Base-by-base conservation (phyloP, 257 asterid species). In the Verbascum thapsus region DNA sequence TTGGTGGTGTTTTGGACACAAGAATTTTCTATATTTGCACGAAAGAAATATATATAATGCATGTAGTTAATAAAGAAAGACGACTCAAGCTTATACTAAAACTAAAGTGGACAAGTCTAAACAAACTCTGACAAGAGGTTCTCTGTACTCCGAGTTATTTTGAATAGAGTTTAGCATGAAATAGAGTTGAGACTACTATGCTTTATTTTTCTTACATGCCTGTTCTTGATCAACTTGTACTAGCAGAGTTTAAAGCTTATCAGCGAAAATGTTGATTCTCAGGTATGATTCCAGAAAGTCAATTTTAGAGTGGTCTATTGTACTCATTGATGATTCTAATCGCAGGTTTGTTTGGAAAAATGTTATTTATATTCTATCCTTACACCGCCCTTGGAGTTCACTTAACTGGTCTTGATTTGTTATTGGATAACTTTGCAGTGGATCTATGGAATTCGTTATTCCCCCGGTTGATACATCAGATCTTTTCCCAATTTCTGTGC, bases 221-320 rank as follows among this genome's bases (percentile, higher is more conserved):
- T 23, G 20, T 12, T 9, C 8, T 26, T 20, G 13, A 5, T 35
- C 6, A 56, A 16, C 12, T n/a, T 8, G 47, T 8, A 4, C 15
- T 17, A 12, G 10, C 64, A 40, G 66, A 52, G 5, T 56, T 38
- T 69, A 42, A n/a, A 63, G 43, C 30, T 26, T 26, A 26, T 26
- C 32, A 26, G 5, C 32, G 5, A 26, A 2, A 26, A 26, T 26
- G 32, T 38, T 10, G 17, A 20, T 32, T 53, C 70, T 69, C 76
- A 84, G 91, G 74, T 84, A 67, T 15, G 88, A 84, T 65, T 65
- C 83, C 66, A 80, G 88, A 67, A 85, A 72, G 69, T 81, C 85
- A 38, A 65, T 79, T 55, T 68, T 84, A 72, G 94, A 83, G 71
- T 82, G 90, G 88, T 74, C 88, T 61, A 76, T 80, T 8, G 72